Percentiles rank a stretch among this genome's conserved stretches.
Conservation (phyloP, 345 rosid species). For the Salix suchowensis region DNA sequence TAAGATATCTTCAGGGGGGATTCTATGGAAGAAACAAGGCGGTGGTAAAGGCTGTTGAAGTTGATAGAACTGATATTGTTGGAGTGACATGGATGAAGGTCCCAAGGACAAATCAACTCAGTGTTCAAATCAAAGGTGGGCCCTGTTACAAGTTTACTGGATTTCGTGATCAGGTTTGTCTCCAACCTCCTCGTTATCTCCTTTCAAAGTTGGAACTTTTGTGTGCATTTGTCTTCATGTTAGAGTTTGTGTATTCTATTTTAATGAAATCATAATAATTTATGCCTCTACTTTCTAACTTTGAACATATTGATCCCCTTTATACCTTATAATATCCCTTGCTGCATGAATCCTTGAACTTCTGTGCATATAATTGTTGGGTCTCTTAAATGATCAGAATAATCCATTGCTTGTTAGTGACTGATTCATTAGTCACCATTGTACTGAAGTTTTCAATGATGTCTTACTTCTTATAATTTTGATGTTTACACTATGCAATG, state of each 20-base stretch:
- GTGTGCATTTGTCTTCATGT: background rate
- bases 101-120: constrained; percentile 80
- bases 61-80: constrained; percentile 67
- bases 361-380: background rate
- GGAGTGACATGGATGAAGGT: constrained; percentile 88
- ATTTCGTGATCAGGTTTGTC: constrained; percentile 78
- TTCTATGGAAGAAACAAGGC: constrained; percentile 92
- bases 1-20: constrained; percentile 67
- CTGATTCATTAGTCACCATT: background rate
- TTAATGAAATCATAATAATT: background rate
- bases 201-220: background rate
- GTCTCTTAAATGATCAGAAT: background rate
- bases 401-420: background rate
- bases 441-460: background rate
- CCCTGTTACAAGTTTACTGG: constrained; percentile 79
- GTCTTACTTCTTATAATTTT: background rate
- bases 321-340: background rate
- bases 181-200: background rate
- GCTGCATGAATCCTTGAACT: background rate
- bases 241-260: background rate
- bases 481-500: background rate
- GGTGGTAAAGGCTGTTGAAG: constrained; percentile 98
- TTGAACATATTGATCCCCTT: background rate
- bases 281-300: background rate
- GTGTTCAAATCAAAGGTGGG: constrained; percentile 74